Evolutionary conservation across 768 basidiomycete species (phyloP).

Genomic region (Myochromella boudieri): DNA sequence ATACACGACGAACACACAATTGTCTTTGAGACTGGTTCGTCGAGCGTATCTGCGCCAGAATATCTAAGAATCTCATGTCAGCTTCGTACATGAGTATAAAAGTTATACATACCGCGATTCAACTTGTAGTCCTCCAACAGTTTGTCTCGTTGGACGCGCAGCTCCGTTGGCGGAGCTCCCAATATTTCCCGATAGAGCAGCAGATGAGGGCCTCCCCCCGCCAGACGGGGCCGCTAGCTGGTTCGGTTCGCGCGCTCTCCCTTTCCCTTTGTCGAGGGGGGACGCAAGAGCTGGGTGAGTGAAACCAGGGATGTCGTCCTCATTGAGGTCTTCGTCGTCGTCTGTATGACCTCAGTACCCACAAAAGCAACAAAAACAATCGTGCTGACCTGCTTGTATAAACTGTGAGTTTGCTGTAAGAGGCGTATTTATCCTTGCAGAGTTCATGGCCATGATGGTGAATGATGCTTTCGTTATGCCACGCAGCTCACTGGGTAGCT

Average conservation of each 20-base stretch:
- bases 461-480: slow-evolving; percentile 18
- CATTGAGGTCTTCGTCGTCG: slow-evolving; percentile 82
- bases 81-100: neutral
- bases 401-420: slow-evolving; percentile 69
- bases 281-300: slow-evolving; percentile 57
- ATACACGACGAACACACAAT: slow-evolving; percentile 55
- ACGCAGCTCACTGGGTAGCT: slow-evolving; percentile 23
- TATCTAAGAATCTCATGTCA: slow-evolving; percentile 43
- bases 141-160: slow-evolving; percentile 52
- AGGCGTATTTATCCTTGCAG: slow-evolving; percentile 42
- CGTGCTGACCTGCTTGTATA: slow-evolving; percentile 71
- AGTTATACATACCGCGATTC: slow-evolving; percentile 72
- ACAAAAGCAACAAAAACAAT: neutral
- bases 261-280: slow-evolving; percentile 72
- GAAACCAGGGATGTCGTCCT: slow-evolving; percentile 80
- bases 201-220: slow-evolving; percentile 29
- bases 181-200: slow-evolving; percentile 70
- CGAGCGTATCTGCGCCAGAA: slow-evolving; percentile 84
- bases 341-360: too few relatives aligned
- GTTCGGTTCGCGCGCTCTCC: slow-evolving; percentile 56
- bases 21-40: slow-evolving; percentile 87
- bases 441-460: slow-evolving; percentile 32
- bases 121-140: slow-evolving; percentile 81
- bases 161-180: slow-evolving; percentile 46
- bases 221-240: slow-evolving; percentile 46